Percentiles rank a stretch among this genome's conserved stretches.
Evolutionary conservation across 805 yeast genomes (phyloP).

Genomic region (Saccharomycopsis capsularis): DNA sequence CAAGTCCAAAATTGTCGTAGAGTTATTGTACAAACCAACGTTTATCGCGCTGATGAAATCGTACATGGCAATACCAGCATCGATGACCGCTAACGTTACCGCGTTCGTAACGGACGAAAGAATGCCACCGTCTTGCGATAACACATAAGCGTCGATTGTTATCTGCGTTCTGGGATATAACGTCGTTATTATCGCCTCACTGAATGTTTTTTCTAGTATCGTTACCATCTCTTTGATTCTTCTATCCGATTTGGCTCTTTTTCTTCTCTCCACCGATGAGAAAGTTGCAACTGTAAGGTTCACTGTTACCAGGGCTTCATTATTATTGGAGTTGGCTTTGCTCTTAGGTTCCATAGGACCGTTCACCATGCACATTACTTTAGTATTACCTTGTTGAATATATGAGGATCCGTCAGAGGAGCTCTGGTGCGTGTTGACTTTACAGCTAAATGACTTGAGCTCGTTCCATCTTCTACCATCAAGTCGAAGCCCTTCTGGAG

Average conservation of each 20-base stretch:
- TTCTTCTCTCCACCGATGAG: constrained; percentile 69
- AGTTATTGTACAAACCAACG: constrained; percentile 72
- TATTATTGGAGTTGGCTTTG: constrained; percentile 39
- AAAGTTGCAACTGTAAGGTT: constrained; percentile 53
- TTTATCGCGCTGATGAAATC: constrained; percentile 80
- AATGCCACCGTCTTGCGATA: constrained; percentile 88
- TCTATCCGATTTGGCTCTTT: constrained; percentile 60
- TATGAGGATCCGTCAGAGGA: constrained; percentile 89
- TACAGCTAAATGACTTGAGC: constrained; percentile 71
- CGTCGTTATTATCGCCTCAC: constrained; percentile 64
- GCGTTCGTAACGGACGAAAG: constrained; percentile 77
- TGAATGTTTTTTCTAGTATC: constrained; percentile 60
- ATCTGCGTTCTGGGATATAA: constrained; percentile 80
- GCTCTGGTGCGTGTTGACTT: constrained; percentile 80
- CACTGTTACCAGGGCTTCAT: constrained; percentile 50
- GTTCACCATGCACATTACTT: constrained; percentile 73
- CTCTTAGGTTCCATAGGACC: constrained; percentile 89
- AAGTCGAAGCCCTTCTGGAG: constrained; percentile 89
- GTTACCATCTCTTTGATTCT: constrained; percentile 62
- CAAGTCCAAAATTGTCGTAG: constrained; percentile 70
- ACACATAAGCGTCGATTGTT: constrained; percentile 65
- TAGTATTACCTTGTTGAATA: constrained; percentile 87
- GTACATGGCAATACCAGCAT: constrained; percentile 92
- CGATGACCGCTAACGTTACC: constrained; percentile 80
- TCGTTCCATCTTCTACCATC: constrained; percentile 98